Evolutionary conservation across 2,329 filamentous ascomycete species (phyloP), one percentile per base, ranked within the genome.

Genomic region (Arthrobotrys megalospora): DNA sequence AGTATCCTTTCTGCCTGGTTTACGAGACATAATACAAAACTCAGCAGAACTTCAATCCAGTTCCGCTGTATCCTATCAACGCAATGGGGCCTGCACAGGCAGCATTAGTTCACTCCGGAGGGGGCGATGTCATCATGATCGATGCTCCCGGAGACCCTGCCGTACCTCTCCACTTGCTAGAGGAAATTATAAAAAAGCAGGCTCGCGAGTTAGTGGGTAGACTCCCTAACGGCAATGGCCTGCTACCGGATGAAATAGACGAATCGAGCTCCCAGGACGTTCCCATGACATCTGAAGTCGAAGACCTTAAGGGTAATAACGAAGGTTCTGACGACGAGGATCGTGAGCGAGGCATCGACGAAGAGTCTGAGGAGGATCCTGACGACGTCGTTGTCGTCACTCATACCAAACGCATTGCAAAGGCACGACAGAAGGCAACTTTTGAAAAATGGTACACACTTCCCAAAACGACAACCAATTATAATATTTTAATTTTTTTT

Each of bases 381-480:
- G 66, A 67, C 12, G 75, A 62, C 21, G 58, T 36, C 21, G 62
- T 63, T 5, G 21, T 65, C 45, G 14, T 66, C 12, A 66, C 50
- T 10, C 32, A 78, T 3, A 55, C 34, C 8, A 50, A 21, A 45
- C 75, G 67, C 41, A 34, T 68, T 28, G 55, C 41, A 10, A 78
- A 78, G 19, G 63, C 62, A 19, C 53, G 64, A 28, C 75, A 78
- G 32, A 67, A 68, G 32, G 43, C 50, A 12, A 68, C 67, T 6
- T 78, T 78, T 50, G 75, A 78, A 16, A 60, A 78, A 72, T 68
- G 68, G 75, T 78, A 67, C 32, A 67, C 36, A 28, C 11, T 16
- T 16, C 4, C 24, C 32, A 16, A 19, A 12, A 45, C n/a, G 32
- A 38, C 12, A 66, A 38, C 28, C 10, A 11, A 28, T 24, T 53